phyloP scores from a whole-genome alignment of 2,329 filamentous ascomycete species.

The Raffaelea arxii region DNA sequence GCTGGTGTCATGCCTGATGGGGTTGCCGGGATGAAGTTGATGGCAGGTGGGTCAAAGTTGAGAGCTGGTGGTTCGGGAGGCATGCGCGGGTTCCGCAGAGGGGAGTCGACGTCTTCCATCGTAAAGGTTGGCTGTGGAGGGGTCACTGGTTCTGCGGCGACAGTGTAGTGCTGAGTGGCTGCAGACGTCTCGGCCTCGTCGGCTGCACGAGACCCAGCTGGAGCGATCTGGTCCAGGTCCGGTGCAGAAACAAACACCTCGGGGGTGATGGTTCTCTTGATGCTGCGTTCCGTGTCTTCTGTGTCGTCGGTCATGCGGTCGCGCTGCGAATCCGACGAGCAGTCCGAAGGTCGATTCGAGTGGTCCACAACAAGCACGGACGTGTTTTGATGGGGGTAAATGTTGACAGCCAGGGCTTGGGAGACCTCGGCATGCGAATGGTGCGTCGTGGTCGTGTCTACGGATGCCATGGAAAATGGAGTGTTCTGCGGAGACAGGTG shows the following conservation, averaged over 20 bases:
- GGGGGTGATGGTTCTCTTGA: slow-evolving; percentile 1
- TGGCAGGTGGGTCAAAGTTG: slow-evolving; percentile 14
- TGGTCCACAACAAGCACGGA: slow-evolving; percentile 53
- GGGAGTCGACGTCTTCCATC: slow-evolving; percentile 49
- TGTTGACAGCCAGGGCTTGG: slow-evolving; percentile 51
- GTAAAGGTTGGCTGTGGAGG: slow-evolving; percentile 40
- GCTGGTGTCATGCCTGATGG: slow-evolving; percentile 50
- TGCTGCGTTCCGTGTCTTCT: slow-evolving; percentile 3
- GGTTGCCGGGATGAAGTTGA: slow-evolving; percentile 54
- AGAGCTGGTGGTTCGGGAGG: slow-evolving; percentile 38
- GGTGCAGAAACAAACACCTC: neutral
- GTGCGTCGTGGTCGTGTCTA: slow-evolving; percentile 45
- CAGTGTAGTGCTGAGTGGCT: slow-evolving; percentile 23
- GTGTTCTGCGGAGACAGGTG: slow-evolving; percentile 47
- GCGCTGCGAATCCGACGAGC: slow-evolving; percentile 21
- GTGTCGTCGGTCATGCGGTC: slow-evolving; percentile 10
- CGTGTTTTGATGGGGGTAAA: slow-evolving; percentile 55
- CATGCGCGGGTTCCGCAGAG: slow-evolving; percentile 50
- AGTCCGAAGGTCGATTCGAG: slow-evolving; percentile 38
- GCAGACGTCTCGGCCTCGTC: neutral
- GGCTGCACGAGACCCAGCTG: no score
- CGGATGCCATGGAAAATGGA: slow-evolving; percentile 51
- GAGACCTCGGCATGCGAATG: slow-evolving; percentile 48
- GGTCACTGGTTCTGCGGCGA: slow-evolving; percentile 30
- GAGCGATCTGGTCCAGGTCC: slow-evolving; percentile 16